Evolutionary conservation across 345 rosid genomes (phyloP).

Genomic region (Streptanthus diversifolius): DNA sequence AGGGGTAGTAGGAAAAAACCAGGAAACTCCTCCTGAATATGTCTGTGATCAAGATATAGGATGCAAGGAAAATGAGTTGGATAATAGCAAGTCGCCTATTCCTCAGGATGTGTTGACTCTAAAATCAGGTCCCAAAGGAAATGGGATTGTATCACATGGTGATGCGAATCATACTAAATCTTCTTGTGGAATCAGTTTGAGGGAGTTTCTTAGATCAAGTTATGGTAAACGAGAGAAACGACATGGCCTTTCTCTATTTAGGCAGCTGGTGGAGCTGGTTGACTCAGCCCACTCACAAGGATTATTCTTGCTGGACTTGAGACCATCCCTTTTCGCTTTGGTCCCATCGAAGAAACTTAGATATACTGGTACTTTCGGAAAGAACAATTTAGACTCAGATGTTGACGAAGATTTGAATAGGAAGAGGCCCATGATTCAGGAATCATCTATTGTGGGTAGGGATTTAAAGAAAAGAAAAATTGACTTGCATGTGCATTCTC

Average conservation of each 20-base stretch:
- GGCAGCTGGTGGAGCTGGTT: slow-evolving; percentile 66
- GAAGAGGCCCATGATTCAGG: slow-evolving; percentile 42
- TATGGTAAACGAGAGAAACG: slow-evolving; percentile 38
- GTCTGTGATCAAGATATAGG: slow-evolving; percentile 19
- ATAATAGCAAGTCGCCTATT: slow-evolving; percentile 17
- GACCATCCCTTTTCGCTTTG: slow-evolving; percentile 51
- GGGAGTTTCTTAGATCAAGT: slow-evolving; percentile 54
- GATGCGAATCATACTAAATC: slow-evolving; percentile 33
- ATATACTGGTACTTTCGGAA: slow-evolving; percentile 50
- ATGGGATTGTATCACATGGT: slow-evolving; percentile 26
- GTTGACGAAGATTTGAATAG: slow-evolving; percentile 35
- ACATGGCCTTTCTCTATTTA: slow-evolving; percentile 47
- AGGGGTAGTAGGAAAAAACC: slow-evolving; percentile 31
- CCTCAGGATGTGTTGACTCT: slow-evolving; percentile 13
- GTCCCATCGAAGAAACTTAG: slow-evolving; percentile 44
- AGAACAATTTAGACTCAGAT: slow-evolving; percentile 31
- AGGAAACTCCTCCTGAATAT: slow-evolving; percentile 27
- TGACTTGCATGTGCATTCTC: slow-evolving; percentile 23
- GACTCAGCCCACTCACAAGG: slow-evolving; percentile 66
- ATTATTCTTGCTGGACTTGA: slow-evolving; percentile 47
- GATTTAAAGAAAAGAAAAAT: slow-evolving; percentile 46
- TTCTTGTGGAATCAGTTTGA: slow-evolving; percentile 46
- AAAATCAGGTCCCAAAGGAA: slow-evolving; percentile 32
- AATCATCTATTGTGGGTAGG: slow-evolving; percentile 8
- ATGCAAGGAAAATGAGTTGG: slow-evolving; percentile 33